Percentiles rank a stretch among this genome's conserved stretches.
Evolutionary conservation across 202 grass and related monocot genomes (phyloP).

Genomic region (Setaria italica): DNA sequence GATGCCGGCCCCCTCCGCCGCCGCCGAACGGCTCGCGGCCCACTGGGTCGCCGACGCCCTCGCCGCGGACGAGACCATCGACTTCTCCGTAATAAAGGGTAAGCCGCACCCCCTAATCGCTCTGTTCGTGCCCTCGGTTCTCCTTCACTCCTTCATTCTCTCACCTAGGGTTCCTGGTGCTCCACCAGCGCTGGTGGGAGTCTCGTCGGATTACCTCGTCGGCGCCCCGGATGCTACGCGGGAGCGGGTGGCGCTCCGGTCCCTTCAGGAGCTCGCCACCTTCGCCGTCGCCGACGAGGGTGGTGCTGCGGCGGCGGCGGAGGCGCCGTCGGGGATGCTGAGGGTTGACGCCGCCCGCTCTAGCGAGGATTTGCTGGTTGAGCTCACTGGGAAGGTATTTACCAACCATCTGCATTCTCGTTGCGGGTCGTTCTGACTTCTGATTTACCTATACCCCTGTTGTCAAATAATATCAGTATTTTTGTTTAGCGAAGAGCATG

Average conservation of each 20-base stretch:
- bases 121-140: neutral
- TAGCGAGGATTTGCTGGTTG: conserved; percentile 49
- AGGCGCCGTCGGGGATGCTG: neutral
- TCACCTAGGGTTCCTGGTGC: conserved; percentile 40
- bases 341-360: conserved; percentile 45
- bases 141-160: neutral
- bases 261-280: conserved; percentile 34
- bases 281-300: neutral
- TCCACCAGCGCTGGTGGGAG: conserved; percentile 41
- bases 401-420: conserved; percentile 2
- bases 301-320: neutral
- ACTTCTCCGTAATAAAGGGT: conserved; percentile 43
- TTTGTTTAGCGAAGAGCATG: neutral
- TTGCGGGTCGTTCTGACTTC: neutral
- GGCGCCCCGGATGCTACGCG: conserved; percentile 35
- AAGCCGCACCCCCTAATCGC: neutral
- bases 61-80: conserved; percentile 36
- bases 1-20: conserved; percentile 15
- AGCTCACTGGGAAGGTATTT: conserved; percentile 26
- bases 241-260: conserved; percentile 46
- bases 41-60: conserved; percentile 48
- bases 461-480: neutral
- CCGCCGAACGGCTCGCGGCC: conserved; percentile 2
- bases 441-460: neutral
- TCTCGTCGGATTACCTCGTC: conserved; percentile 30